Base-by-base conservation (phyloP, 805 yeast genomes). In the Candida corydali region DNA sequence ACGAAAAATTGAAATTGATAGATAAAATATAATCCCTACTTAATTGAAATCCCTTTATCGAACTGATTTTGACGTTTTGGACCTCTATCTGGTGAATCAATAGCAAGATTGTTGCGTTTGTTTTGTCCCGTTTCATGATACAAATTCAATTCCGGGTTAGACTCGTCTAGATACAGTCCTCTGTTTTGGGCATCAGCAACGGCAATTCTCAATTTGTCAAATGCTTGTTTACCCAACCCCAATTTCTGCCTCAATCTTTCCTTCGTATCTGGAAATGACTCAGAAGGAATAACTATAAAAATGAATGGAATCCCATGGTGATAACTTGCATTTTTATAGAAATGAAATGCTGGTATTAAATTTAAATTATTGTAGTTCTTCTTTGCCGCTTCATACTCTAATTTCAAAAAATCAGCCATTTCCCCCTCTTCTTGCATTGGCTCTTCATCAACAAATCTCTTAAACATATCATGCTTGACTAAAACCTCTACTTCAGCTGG, bases 251-350 rank as follows among this genome's bases (percentile, higher is more conserved):
- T 82, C 43, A 93, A 63, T 43, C 98, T 74, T 12, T 62, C 69
- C 48, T 72, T 78, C 2, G 94, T 82, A 9, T 74, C 78, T 3
- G 57, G 52, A 31, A 85, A 75, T 30, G 63, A 59, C 55, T 93
- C 98, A 10, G 70, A 76, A 7, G 85, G 80, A 32, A 76, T 69
- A 5, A 85, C 59, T n/a, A 77, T 74, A 54, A 89, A 86, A 8
- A 84, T 63, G 54, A 89, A 89, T 3, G 97, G 95, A 33, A 82
- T 69, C n/a, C 96, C 89, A 57, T 89, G 98, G 16, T 74, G 66
- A 43, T 67, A 68, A 29, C 67, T 71, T 17, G 81, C 68, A 27
- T 80, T 84, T 47, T 82, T 85, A 56, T 80, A 75, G 60, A 82
- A 89, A 53, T 88, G 96, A 45, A 78, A 69, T 2, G 82, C 94